Evolutionary conservation across 371 early-diverging fungal species (phyloP).

Genomic region (Apophysomyces sp.): DNA sequence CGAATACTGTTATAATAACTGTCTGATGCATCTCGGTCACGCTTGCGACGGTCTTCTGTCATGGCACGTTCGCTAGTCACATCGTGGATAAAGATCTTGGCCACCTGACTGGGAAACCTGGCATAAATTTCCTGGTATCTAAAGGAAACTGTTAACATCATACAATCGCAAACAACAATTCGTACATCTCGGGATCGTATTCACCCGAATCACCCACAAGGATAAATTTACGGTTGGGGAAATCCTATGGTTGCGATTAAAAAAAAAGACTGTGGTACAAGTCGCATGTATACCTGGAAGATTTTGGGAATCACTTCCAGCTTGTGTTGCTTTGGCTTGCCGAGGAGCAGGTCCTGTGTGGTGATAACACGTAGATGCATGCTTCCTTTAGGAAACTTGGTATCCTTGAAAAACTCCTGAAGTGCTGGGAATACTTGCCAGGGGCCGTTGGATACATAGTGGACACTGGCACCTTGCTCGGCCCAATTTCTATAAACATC

Average conservation of each 20-base stretch:
- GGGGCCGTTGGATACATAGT: conserved; percentile 53
- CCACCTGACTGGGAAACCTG: conserved; percentile 51
- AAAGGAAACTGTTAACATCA: not conserved
- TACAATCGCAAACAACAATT: not conserved
- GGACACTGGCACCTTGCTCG: conserved; percentile 32
- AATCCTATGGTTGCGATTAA: conserved; percentile 6
- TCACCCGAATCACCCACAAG: conserved; percentile 77
- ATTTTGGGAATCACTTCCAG: conserved; percentile 33
- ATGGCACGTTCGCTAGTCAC: conserved; percentile 49
- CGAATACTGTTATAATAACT: conserved; percentile 27
- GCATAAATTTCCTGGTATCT: conserved; percentile 47
- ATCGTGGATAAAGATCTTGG: conserved; percentile 70
- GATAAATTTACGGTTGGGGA: conserved; percentile 69
- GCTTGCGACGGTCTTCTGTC: conserved; percentile 24
- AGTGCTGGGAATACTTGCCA: conserved; percentile 51
- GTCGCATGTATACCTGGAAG: conserved; percentile 21
- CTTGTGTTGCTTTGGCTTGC: conserved; percentile 41
- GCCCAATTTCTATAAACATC: conserved; percentile 38
- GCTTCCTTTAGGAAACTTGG: conserved; percentile 43
- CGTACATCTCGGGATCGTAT: conserved; percentile 63
- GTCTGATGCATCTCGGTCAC: conserved; percentile 13
- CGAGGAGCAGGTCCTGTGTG: conserved; percentile 29
- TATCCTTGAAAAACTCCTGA: conserved; percentile 26
- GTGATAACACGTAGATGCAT: conserved; percentile 42
- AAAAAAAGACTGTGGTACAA: not conserved